phyloP scores from a whole-genome alignment of 169 alveolate species.

The Plasmodium malariae region DNA sequence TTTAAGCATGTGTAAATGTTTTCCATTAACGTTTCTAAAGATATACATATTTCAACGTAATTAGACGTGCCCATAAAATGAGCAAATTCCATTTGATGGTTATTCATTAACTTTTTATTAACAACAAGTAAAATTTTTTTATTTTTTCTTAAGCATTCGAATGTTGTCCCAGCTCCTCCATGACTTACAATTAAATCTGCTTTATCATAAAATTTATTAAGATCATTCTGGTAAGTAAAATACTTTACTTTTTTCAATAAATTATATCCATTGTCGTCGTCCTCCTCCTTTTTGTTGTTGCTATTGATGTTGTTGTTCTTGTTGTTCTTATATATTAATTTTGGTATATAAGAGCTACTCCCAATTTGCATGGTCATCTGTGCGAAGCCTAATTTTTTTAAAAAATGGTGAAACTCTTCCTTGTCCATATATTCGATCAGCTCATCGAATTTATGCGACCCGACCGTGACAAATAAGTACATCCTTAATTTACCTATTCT shows the following conservation, averaged over 20 bases:
- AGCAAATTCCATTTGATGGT: slow-evolving; percentile 89
- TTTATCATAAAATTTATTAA: slow-evolving; percentile 74
- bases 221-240: slow-evolving; percentile 78
- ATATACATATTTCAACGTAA: slow-evolving; percentile 65
- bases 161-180: slow-evolving; percentile 91
- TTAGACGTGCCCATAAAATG: slow-evolving; percentile 54
- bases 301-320: not conserved
- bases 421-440: slow-evolving; percentile 32
- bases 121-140: slow-evolving; percentile 88
- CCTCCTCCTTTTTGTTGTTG: slow-evolving; percentile 6
- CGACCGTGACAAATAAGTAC: slow-evolving; percentile 51
- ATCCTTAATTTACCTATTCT: too few species aligned
- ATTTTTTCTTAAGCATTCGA: slow-evolving; percentile 84
- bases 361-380: slow-evolving; percentile 57
- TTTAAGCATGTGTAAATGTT: slow-evolving; percentile 61
- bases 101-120: slow-evolving; percentile 84
- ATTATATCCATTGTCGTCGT: not conserved
- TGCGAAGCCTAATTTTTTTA: slow-evolving; percentile 21
- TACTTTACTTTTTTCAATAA: slow-evolving; percentile 14
- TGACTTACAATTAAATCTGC: slow-evolving; percentile 88
- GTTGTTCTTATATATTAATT: slow-evolving; percentile 19
- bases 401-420: slow-evolving; percentile 46
- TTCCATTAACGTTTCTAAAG: slow-evolving; percentile 24
- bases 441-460: slow-evolving; percentile 59
- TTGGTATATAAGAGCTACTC: slow-evolving; percentile 32